These are phyloP conservation scores for Helotiales sp. DNA, from an alignment of 2,329 filamentous ascomycete species.

Conservation along the genomic window DNA sequence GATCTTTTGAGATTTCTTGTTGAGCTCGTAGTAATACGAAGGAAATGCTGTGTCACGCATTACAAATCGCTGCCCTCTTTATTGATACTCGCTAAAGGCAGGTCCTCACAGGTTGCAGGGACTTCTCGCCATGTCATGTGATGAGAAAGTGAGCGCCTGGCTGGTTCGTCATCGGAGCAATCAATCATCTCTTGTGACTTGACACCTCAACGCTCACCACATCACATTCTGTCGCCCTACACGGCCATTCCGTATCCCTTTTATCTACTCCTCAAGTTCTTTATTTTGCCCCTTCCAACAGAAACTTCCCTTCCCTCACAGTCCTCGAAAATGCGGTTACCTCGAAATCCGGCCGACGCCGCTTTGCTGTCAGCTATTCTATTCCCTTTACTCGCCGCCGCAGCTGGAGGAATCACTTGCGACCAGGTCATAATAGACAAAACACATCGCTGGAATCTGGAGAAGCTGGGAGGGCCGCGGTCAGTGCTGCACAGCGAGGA, in stretches of 20 bases:
- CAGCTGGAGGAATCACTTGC: conserved; percentile 62
- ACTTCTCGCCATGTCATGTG: too few species aligned
- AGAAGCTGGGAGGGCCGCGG: conserved; percentile 68
- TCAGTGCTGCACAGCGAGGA: conserved; percentile 65
- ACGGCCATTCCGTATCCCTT: background rate
- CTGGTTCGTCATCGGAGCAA: background rate
- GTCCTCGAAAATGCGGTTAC: conserved; percentile 36
- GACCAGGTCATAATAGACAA: conserved; percentile 62
- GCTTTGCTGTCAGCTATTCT: conserved; percentile 38
- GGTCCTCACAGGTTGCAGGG: too few species aligned
- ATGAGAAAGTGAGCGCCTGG: background rate
- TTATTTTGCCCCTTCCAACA: background rate
- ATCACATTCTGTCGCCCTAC: background rate
- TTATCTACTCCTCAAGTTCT: background rate
- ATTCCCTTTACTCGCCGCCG: conserved; percentile 37
- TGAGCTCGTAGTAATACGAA: too few species aligned
- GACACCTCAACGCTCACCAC: background rate
- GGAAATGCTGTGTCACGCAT: too few species aligned
- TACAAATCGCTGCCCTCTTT: too few species aligned
- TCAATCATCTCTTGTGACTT: background rate
- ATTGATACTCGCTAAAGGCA: background rate
- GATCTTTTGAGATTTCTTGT: too few species aligned
- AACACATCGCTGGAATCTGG: conserved; percentile 65
- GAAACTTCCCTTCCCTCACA: background rate
- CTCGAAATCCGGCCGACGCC: conserved; percentile 32